Evolutionary conservation across 2,329 filamentous ascomycete species (phyloP).

Genomic region (Periconia sp.): DNA sequence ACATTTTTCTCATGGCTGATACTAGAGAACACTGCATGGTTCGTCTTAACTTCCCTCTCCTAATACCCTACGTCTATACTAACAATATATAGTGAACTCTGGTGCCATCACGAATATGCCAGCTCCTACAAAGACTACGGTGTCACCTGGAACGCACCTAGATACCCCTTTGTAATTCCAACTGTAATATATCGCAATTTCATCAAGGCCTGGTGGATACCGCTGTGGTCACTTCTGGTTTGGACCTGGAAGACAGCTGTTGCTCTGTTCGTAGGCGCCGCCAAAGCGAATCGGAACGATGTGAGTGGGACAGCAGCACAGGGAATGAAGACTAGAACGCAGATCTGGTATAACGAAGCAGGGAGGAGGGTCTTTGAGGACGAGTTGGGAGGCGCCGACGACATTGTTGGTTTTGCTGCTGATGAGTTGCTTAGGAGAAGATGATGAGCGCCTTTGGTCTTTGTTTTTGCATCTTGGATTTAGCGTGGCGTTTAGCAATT

Average conservation of each 20-base stretch:
- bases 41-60: conserved; percentile 19
- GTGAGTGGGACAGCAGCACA: too few species aligned
- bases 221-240: conserved; percentile 26
- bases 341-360: too few species aligned
- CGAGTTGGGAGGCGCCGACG: too few species aligned
- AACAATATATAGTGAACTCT: conserved; percentile 46
- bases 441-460: too few species aligned
- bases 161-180: conserved; percentile 62
- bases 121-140: conserved; percentile 57
- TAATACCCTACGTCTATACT: conserved; percentile 2
- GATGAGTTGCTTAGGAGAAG: too few species aligned
- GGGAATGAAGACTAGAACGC: too few species aligned
- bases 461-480: too few species aligned
- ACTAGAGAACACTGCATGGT: conserved; percentile 56
- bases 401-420: too few species aligned
- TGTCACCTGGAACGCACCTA: conserved; percentile 58
- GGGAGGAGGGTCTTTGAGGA: too few species aligned
- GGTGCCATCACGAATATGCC: conserved; percentile 59
- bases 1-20: conserved; percentile 56
- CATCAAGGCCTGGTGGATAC: conserved; percentile 41
- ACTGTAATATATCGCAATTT: conserved; percentile 58
- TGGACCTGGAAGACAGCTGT: conserved; percentile 1
- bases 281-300: not conserved
- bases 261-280: not conserved
- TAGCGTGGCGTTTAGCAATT: too few species aligned